A percentile compares a stretch with the other conserved stretches of the same genome.
Conservation (phyloP, 2,329 filamentous ascomycete genomes). For the Triangularia verruculosa region DNA sequence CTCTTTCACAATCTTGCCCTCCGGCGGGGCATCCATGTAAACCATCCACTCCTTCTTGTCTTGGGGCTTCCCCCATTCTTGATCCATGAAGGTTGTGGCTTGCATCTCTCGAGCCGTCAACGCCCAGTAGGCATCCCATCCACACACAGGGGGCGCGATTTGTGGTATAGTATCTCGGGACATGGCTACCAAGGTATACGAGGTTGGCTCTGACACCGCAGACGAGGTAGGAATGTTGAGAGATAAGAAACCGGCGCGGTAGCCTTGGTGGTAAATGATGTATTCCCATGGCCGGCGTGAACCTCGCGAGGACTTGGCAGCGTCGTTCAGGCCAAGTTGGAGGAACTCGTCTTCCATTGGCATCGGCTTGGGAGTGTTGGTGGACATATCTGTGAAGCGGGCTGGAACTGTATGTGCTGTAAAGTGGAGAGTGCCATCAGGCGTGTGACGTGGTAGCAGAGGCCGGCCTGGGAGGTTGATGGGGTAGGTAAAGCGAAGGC, state of each 20-base stretch:
- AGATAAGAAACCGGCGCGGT: conserved; percentile 16
- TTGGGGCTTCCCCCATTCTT: conserved; percentile 6
- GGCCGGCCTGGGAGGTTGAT: conserved; percentile 6
- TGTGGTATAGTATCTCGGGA: conserved; percentile 12
- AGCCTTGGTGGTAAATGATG: conserved; percentile 19
- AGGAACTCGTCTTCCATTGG: conserved; percentile 8
- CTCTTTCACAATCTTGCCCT: conserved; percentile 6
- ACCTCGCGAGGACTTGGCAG: neutral
- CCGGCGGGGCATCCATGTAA: neutral
- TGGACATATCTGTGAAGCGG: conserved; percentile 10
- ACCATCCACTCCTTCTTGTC: neutral
- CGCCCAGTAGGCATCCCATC: conserved; percentile 16
- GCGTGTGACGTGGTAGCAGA: neutral
- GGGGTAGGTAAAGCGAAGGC: conserved; percentile 16
- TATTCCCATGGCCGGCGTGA: conserved; percentile 9
- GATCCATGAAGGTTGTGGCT: neutral
- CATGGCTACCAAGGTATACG: conserved; percentile 14
- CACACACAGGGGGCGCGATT: conserved; percentile 13
- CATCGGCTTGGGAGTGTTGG: conserved; percentile 2
- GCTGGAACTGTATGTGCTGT: conserved; percentile 5
- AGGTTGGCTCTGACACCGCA: neutral
- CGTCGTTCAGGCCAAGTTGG: conserved; percentile 10
- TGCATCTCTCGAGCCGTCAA: neutral
- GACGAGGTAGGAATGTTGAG: conserved; percentile 4
- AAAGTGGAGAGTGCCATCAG: conserved; percentile 5